Base-by-base conservation (phyloP, 225 moss, liverwort and hornwort species). In the Climacium dendroides region DNA sequence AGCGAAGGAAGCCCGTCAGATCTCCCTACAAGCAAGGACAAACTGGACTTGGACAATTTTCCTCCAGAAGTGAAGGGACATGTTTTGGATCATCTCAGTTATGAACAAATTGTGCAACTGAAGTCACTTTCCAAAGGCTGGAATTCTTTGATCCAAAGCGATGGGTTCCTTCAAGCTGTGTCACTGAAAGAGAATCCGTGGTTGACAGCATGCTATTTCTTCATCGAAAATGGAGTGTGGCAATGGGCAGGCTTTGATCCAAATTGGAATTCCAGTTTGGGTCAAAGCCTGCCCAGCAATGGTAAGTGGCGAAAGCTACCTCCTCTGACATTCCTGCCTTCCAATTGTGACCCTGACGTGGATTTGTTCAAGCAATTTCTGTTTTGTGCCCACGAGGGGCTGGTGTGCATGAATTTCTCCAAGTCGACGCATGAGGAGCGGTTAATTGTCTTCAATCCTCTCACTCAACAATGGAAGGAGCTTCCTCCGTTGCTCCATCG, bases 301-400 rank as follows among this genome's bases (percentile, higher is more conserved):
- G 76, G 85, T 12, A 73, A 69, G 28, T 90, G 92, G 92, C 74
- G 87, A 37, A 12, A 34, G 22, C 24, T 87, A 0, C 79, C 92
- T 34, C 63, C 91, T 3, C 11, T 50, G 5, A 58, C 37, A 7
- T 83, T 61, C 35, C 87, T 90, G 13, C 90, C 89, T 35, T 0
- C 10, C 6, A 4, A 74, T 70, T 91, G 91, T 30, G 37, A 19
- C 5, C 92, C 92, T 3, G 82, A 91, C 28, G n/a, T 65, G 2
- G 86, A 87, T 12, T 30, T 86, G 19, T 90, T 88, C 62, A 90
- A 93, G 16, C 89, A 91, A 19, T 88, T 78, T 18, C 83, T 88
- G 3, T 6, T 87, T 2, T 89, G 88, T 19, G 34, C 86, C 1
- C 48, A 16, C 5, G 41, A 43, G 3, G 91, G 91, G 0, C 65